These are phyloP conservation scores for Chlorella vulgaris DNA, from an alignment of 139 green algal species.

Conservation along the genomic window DNA sequence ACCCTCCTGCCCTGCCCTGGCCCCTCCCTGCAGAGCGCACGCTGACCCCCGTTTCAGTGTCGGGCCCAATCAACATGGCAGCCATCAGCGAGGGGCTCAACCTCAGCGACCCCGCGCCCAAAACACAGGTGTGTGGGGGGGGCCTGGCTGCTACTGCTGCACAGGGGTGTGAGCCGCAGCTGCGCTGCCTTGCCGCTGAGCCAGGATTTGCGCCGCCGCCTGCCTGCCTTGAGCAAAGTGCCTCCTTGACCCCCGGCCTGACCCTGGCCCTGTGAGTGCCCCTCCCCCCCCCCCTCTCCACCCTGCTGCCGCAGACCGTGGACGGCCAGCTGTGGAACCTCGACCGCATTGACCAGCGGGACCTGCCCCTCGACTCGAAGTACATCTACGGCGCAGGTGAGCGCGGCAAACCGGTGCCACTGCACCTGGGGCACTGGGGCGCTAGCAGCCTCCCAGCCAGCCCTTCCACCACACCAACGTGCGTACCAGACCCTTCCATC, in stretches of 20 bases:
- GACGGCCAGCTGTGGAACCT: slow-evolving; percentile 62
- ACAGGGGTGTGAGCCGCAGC: too few species aligned
- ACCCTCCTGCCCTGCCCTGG: neutral
- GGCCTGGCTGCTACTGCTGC: neutral
- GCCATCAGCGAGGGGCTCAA: slow-evolving; percentile 5
- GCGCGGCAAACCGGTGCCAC: neutral
- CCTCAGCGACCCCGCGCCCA: slow-evolving; percentile 2
- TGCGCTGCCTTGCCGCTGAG: too few species aligned
- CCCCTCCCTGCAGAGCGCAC: slow-evolving; percentile 5
- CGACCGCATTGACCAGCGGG: slow-evolving; percentile 73
- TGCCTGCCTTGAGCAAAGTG: too few species aligned
- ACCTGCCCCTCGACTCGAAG: slow-evolving; percentile 59
- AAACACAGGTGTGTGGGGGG: neutral
- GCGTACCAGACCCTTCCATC: neutral
- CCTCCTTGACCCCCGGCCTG: neutral
- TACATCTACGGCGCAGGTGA: slow-evolving; percentile 39
- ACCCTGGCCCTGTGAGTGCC: neutral
- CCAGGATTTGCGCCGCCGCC: too few species aligned
- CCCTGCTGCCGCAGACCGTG: slow-evolving; percentile 31
- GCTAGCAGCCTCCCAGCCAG: too few species aligned
- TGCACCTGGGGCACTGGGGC: too few species aligned
- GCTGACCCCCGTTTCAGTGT: neutral
- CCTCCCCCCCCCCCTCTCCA: neutral
- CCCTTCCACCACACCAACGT: too few species aligned
- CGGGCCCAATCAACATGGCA: neutral